Conservation (phyloP, 345 rosid species). For the Gossypioides kirkii region DNA sequence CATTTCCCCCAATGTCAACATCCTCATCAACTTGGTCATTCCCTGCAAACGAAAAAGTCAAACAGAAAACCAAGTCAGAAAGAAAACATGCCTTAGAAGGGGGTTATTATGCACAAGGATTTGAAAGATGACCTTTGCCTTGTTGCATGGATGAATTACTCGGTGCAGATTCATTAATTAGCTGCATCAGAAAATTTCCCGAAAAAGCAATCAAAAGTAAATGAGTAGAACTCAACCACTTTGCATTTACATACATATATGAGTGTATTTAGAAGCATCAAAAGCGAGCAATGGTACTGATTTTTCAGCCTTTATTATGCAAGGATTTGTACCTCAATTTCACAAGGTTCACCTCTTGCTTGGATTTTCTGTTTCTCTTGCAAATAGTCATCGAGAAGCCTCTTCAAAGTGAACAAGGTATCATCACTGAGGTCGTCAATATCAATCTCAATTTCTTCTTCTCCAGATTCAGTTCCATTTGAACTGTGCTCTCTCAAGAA, state of each 20-base stretch:
- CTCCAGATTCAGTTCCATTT: slow-evolving; percentile 58
- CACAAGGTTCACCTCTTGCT: slow-evolving; percentile 61
- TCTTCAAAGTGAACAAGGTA: slow-evolving; percentile 57
- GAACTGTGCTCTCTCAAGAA: slow-evolving; percentile 76
- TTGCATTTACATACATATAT: neutral
- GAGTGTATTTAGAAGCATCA: neutral
- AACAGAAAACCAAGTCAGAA: neutral
- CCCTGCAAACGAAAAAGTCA: slow-evolving; percentile 38
- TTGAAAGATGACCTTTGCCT: slow-evolving; percentile 49
- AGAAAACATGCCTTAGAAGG: neutral
- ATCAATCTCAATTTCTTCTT: slow-evolving; percentile 93
- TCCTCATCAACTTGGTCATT: slow-evolving; percentile 72
- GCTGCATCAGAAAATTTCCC: slow-evolving; percentile 35
- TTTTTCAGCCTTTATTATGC: slow-evolving; percentile 19
- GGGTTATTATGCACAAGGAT: neutral
- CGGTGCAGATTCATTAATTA: slow-evolving; percentile 58
- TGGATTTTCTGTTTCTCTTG: slow-evolving; percentile 56
- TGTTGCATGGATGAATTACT: slow-evolving; percentile 76
- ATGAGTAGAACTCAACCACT: neutral
- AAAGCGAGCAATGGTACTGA: neutral
- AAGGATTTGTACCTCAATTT: slow-evolving; percentile 65
- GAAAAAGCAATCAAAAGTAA: neutral
- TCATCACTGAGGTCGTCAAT: slow-evolving; percentile 85
- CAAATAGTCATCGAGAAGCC: slow-evolving; percentile 64
- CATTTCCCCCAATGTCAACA: slow-evolving; percentile 77